Percentiles rank a stretch among this genome's conserved stretches.
These are phyloP conservation scores for Sarocladium oryzae DNA, from an alignment of 2,329 filamentous ascomycete species.

Conservation along the genomic window DNA sequence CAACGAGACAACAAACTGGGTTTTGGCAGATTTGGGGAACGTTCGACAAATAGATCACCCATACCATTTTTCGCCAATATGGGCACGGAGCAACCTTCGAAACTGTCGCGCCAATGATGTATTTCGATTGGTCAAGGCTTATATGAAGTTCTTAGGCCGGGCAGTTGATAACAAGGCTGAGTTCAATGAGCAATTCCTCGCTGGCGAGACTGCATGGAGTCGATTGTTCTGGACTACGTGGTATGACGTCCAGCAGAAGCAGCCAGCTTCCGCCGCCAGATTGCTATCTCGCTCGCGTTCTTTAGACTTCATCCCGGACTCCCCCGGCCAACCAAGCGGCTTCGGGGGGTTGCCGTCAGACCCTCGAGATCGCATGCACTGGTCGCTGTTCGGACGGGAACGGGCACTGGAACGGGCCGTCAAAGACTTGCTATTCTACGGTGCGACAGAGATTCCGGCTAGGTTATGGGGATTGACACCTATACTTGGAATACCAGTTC, in stretches of 20 bases:
- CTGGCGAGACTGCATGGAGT: slow-evolving; percentile 17
- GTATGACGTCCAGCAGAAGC: slow-evolving; percentile 9
- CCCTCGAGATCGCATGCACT: slow-evolving; percentile 9
- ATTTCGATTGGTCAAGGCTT: slow-evolving; percentile 23
- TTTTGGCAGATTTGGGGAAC: slow-evolving; percentile 26
- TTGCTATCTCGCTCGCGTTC: not conserved
- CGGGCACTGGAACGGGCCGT: slow-evolving; percentile 12
- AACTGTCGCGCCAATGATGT: slow-evolving; percentile 28
- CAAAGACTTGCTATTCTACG: slow-evolving; percentile 15
- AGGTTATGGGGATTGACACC: slow-evolving; percentile 18
- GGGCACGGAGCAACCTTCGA: slow-evolving; percentile 21
- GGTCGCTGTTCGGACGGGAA: slow-evolving; percentile 12
- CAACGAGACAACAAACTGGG: slow-evolving; percentile 19
- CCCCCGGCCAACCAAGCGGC: not conserved
- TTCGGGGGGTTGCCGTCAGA: slow-evolving; percentile 4
- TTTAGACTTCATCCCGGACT: not conserved
- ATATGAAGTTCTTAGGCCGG: slow-evolving; percentile 22
- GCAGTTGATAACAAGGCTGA: slow-evolving; percentile 14
- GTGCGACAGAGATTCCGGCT: slow-evolving; percentile 18
- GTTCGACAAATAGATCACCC: slow-evolving; percentile 21
- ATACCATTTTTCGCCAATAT: slow-evolving; percentile 24
- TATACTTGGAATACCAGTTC: slow-evolving; percentile 18
- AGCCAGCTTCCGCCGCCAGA: slow-evolving; percentile 8
- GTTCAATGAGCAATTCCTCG: slow-evolving; percentile 22
- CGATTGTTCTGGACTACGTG: slow-evolving; percentile 20